Evolutionary conservation across 75 land plant species (phyloP).

Genomic region (Sequoia sempervirens): DNA sequence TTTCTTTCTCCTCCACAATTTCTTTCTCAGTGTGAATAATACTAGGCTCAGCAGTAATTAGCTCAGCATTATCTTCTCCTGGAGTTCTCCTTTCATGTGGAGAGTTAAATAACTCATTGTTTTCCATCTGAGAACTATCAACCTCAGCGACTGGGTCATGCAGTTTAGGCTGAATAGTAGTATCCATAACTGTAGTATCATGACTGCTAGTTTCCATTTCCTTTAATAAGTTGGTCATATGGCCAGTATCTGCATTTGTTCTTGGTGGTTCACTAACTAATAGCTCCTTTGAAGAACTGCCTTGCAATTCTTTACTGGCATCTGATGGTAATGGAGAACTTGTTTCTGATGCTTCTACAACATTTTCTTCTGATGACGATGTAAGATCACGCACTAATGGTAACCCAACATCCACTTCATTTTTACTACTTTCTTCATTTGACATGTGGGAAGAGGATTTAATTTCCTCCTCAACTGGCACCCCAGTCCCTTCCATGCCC

Average conservation of each 20-base stretch:
- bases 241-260: background rate
- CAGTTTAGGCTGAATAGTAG: background rate
- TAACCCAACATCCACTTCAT: background rate
- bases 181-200: background rate
- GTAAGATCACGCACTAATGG: background rate
- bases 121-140: background rate
- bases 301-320: background rate
- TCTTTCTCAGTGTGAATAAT: background rate
- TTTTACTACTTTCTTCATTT: background rate
- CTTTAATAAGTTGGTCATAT: background rate
- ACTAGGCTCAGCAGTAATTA: background rate
- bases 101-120: background rate
- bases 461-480: background rate
- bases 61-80: background rate
- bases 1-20: background rate
- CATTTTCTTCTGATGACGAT: conserved; percentile 1
- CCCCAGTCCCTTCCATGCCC: conserved; percentile 8
- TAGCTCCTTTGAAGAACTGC: background rate
- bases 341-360: conserved; percentile 3
- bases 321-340: conserved; percentile 2
- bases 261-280: background rate
- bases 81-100: background rate
- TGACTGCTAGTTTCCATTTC: conserved; percentile 2
- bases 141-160: background rate
- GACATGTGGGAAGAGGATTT: background rate